Evolutionary conservation across 306 rosid species (phyloP).

Genomic region (Vicia sativa): DNA sequence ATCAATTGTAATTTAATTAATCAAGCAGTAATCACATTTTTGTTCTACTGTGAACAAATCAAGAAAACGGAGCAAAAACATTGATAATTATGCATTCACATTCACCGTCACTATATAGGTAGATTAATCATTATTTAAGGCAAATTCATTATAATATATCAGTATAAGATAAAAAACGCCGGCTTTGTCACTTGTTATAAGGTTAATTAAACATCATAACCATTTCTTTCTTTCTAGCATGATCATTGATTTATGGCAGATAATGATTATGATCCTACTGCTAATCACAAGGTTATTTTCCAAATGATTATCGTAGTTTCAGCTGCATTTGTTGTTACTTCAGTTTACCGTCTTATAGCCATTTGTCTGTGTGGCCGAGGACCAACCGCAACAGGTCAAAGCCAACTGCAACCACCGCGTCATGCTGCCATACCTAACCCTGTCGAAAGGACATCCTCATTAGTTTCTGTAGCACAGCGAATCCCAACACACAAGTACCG

Average conservation of each 20-base stretch:
- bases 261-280: neutral
- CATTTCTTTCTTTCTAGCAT: neutral
- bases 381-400: neutral
- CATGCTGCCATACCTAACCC: neutral
- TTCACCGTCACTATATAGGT: too few relatives aligned
- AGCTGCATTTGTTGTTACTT: conserved; percentile 43
- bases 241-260: conserved; percentile 31
- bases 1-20: neutral
- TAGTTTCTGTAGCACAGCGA: conserved; percentile 16
- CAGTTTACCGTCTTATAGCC: conserved; percentile 46
- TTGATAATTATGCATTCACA: too few relatives aligned
- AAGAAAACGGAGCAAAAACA: too few relatives aligned
- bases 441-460: neutral
- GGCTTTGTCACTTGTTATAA: too few relatives aligned
- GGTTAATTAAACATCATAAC: too few relatives aligned
- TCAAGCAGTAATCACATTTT: neutral
- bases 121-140: too few relatives aligned
- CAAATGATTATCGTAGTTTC: conserved; percentile 46
- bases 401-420: neutral
- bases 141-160: too few relatives aligned
- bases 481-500: conserved; percentile 55
- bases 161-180: too few relatives aligned
- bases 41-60: neutral
- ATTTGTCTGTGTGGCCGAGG: conserved; percentile 40
- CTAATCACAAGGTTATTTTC: conserved; percentile 10